Base-by-base conservation (phyloP, 139 green algal genomes). In the Micractinium conductrix region DNA sequence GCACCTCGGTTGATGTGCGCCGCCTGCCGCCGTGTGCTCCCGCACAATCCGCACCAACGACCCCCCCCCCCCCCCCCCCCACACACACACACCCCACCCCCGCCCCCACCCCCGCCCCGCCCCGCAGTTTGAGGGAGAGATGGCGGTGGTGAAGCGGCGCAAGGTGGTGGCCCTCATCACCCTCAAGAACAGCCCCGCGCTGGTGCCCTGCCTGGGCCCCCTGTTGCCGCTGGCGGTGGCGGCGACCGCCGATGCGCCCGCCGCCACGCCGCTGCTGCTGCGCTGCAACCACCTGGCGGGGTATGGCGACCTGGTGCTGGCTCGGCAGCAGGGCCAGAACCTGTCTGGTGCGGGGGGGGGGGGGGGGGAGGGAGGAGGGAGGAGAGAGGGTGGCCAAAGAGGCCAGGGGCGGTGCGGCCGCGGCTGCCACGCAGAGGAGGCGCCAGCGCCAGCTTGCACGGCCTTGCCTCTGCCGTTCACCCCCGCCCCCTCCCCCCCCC, bases 241-340 rank as follows among this genome's bases (percentile, higher is more conserved):
- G n/a, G 42, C 79, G 16, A 67, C 60, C 16, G 58, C 79, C 37
- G 55, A 28, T 21, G n/a, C 44, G 33, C 33, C 79, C 33, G 79
- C 37, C 67, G 33, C 45, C 33, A 30, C 33, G 7, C 44, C 48
- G 44, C 67, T 84, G 44, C 35, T 62, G 48, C 48, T 84, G 37
- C 44, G 50, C 79, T 58, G 79, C 19, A 21, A 35, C 22, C 48
- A 30, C 22, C 35, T 84, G 44, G 12, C 10, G 19, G 45, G 44
- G 22, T n/a, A 62, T 14, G 3, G 7, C 6, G 58, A 58, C 37
- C 45, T 84, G 43, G 22, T 84, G 16, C 67, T 84, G 35, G 70
- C 42, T 2, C 79, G 79, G 35, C 79, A 84, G 68, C 50, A 43
- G 58, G 79, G 79, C n/a, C 3, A 33, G 45, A 76, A 84, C 79